A percentile compares a stretch with the other conserved stretches of the same genome.
phyloP scores from a whole-genome alignment of 1,284 basidiomycete genomes.

The Cystobasidium sp. region DNA sequence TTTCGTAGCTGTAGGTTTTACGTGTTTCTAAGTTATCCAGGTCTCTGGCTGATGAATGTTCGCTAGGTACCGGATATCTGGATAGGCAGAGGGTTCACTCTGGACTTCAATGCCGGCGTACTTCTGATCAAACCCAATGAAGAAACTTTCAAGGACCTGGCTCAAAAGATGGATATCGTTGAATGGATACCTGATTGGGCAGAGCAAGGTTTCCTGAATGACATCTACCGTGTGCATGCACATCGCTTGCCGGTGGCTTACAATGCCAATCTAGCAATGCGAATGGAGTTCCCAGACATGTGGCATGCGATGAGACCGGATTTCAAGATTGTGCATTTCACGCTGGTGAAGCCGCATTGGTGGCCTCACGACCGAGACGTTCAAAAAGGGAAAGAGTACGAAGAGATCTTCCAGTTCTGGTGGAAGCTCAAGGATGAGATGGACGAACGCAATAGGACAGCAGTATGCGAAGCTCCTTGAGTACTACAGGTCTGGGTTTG shows the following conservation, averaged over 20 bases:
- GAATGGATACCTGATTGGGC: constrained; percentile 26
- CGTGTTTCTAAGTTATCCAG: neutral
- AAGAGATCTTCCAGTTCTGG: constrained; percentile 37
- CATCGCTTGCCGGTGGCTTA: constrained; percentile 22
- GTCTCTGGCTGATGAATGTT: too few relatives aligned
- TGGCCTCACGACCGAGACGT: constrained; percentile 6
- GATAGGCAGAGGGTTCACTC: constrained; percentile 31
- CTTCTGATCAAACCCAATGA: constrained; percentile 18
- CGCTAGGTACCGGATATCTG: constrained; percentile 35
- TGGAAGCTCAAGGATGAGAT: constrained; percentile 16
- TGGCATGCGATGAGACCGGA: constrained; percentile 23
- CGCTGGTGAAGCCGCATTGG: constrained; percentile 37
- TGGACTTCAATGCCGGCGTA: constrained; percentile 34
- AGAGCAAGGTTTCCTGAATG: constrained; percentile 34
- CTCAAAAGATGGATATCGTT: neutral
- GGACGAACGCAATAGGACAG: constrained; percentile 8
- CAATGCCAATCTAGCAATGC: constrained; percentile 32
- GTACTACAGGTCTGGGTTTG: neutral
- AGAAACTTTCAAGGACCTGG: constrained; percentile 7
- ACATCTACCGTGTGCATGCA: constrained; percentile 16
- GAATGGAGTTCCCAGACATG: neutral
- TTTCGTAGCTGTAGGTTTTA: constrained; percentile 25
- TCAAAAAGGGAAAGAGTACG: constrained; percentile 19
- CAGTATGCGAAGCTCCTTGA: constrained; percentile 3
- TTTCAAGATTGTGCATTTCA: constrained; percentile 32